Percentiles rank a stretch among this genome's conserved stretches.
Conservation (phyloP, 148 eudicot genomes). For the Oxyria digyna region DNA sequence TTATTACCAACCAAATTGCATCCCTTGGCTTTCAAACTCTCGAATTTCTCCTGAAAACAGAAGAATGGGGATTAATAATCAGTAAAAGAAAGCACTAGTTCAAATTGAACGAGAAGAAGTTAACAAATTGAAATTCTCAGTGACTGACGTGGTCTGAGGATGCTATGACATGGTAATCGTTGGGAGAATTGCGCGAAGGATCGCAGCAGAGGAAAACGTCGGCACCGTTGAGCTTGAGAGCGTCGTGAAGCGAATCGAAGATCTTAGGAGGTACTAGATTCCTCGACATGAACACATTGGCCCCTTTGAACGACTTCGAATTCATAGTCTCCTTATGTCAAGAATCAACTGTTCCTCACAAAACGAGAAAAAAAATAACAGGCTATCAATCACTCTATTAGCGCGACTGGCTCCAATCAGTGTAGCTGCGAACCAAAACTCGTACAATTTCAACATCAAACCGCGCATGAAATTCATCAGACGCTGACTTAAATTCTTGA, state of each 20-base stretch:
- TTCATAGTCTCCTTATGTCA: constrained; percentile 6
- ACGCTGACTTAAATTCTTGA: no score
- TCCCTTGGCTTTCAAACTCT: constrained; percentile 52
- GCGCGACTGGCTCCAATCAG: no score
- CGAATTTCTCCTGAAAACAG: constrained; percentile 63
- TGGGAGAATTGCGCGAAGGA: constrained; percentile 64
- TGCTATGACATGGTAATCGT: constrained; percentile 74
- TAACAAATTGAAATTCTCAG: neutral
- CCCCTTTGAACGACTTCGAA: constrained; percentile 58
- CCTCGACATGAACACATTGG: constrained; percentile 73
- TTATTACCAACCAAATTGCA: constrained; percentile 74
- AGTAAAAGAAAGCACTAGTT: neutral
- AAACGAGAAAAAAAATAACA: no score
- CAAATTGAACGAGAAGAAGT: neutral
- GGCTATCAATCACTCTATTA: no score
- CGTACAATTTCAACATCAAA: no score
- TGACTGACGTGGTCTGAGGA: constrained; percentile 43
- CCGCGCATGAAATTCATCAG: no score
- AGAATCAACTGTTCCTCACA: no score
- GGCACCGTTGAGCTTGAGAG: constrained; percentile 76
- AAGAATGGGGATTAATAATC: neutral
- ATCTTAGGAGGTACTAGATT: constrained; percentile 81
- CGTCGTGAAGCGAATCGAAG: constrained; percentile 73
- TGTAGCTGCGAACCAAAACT: no score
- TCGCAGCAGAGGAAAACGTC: constrained; percentile 59